phyloP scores from a whole-genome alignment of 805 yeast genomes.

The Kregervanrija fluxuum region DNA sequence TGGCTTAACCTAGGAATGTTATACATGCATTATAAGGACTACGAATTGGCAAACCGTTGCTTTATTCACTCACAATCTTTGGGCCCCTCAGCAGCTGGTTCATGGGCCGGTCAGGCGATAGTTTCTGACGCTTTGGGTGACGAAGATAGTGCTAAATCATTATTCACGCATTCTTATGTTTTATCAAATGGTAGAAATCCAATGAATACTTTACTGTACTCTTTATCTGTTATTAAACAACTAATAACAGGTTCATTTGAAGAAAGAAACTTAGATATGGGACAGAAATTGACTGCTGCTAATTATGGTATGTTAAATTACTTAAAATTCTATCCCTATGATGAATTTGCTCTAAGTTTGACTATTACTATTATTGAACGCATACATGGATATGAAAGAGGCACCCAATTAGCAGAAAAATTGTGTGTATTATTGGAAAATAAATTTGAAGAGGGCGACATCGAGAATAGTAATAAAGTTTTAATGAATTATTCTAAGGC shows the following conservation, averaged over 20 bases:
- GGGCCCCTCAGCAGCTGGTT: slow-evolving; percentile 63
- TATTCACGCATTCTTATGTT: slow-evolving; percentile 73
- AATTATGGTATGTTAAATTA: slow-evolving; percentile 58
- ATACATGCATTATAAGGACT: slow-evolving; percentile 62
- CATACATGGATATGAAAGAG: slow-evolving; percentile 52
- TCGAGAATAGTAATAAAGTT: slow-evolving; percentile 14
- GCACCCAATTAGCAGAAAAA: slow-evolving; percentile 38
- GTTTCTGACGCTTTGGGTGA: slow-evolving; percentile 46
- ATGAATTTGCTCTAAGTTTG: slow-evolving; percentile 48
- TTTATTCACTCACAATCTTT: slow-evolving; percentile 69
- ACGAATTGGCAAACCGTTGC: slow-evolving; percentile 65
- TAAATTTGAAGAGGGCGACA: slow-evolving; percentile 12
- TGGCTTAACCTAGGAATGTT: slow-evolving; percentile 84
- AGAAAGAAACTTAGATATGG: slow-evolving; percentile 48
- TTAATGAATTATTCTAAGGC: slow-evolving; percentile 48
- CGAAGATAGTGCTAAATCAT: slow-evolving; percentile 38
- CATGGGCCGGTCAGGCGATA: slow-evolving; percentile 88
- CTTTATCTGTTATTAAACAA: slow-evolving; percentile 45
- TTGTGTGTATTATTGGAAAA: slow-evolving; percentile 36
- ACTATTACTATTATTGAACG: slow-evolving; percentile 60
- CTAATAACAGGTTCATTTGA: slow-evolving; percentile 33
- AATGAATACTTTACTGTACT: slow-evolving; percentile 66
- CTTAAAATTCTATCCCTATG: slow-evolving; percentile 54
- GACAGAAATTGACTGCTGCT: slow-evolving; percentile 64
- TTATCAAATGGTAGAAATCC: slow-evolving; percentile 70